Evolutionary conservation across 305 asterid genomes (phyloP).

Genomic region (Fraxinus sp.): DNA sequence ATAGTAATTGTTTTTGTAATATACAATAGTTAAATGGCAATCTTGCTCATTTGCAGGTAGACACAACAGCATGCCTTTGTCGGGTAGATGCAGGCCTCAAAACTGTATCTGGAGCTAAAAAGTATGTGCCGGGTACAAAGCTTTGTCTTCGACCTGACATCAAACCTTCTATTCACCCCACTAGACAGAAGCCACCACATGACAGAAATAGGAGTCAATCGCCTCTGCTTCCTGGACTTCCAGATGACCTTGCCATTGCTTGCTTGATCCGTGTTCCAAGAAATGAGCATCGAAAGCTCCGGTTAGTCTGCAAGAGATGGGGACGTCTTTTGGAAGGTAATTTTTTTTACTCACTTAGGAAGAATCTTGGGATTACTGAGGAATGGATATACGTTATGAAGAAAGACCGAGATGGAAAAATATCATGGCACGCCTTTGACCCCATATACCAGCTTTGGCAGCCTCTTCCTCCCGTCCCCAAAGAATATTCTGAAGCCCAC

Average conservation of each 20-base stretch:
- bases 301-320: constrained; percentile 72
- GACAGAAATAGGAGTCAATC: constrained; percentile 50
- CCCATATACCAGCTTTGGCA: constrained; percentile 60
- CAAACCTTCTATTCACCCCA: constrained; percentile 61
- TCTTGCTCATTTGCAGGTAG: constrained; percentile 44
- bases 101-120: constrained; percentile 65
- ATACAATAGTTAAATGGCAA: background rate
- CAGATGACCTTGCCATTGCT: constrained; percentile 72
- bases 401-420: constrained; percentile 58
- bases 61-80: constrained; percentile 64
- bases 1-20: background rate
- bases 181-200: constrained; percentile 56
- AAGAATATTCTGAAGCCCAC: constrained; percentile 54
- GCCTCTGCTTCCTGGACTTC: constrained; percentile 67
- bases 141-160: constrained; percentile 63
- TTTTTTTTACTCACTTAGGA: constrained; percentile 59
- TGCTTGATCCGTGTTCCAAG: constrained; percentile 71
- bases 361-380: constrained; percentile 51
- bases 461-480: constrained; percentile 63
- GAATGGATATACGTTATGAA: constrained; percentile 68
- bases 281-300: constrained; percentile 56
- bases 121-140: constrained; percentile 59
- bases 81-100: constrained; percentile 68
- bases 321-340: constrained; percentile 59
- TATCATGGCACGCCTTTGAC: constrained; percentile 70